Evolutionary conservation across 805 yeast genomes (phyloP).

Genomic region (Metschnikowia lunata): DNA sequence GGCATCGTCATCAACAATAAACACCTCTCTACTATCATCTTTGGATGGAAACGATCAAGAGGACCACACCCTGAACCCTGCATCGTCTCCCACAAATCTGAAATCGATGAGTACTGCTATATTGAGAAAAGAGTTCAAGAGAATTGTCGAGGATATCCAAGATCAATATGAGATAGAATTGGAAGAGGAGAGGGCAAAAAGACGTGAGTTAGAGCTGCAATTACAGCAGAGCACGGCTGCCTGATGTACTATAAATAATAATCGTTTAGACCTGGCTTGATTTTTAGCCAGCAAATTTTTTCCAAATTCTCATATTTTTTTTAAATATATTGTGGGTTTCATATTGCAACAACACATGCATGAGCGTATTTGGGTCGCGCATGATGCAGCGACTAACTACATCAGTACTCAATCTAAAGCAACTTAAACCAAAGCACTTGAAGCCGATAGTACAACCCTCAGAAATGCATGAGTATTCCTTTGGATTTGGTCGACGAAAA

Average conservation of each 20-base stretch:
- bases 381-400: too few relatives aligned
- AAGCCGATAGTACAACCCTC: too few relatives aligned
- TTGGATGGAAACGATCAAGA: slow-evolving; percentile 9
- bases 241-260: not conserved
- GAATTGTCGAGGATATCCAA: slow-evolving; percentile 57
- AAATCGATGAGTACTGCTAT: slow-evolving; percentile 44
- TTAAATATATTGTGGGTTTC: too few relatives aligned
- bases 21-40: slow-evolving; percentile 10
- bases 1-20: not conserved
- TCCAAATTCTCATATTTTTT: too few relatives aligned
- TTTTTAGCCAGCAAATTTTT: too few relatives aligned
- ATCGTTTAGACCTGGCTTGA: too few relatives aligned
- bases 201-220: slow-evolving; percentile 37
- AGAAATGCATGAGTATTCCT: slow-evolving; percentile 12
- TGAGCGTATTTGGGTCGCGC: too few relatives aligned
- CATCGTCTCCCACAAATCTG: slow-evolving; percentile 17
- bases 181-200: slow-evolving; percentile 49
- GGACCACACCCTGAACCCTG: slow-evolving; percentile 17
- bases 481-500: slow-evolving; percentile 5
- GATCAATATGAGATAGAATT: slow-evolving; percentile 57
- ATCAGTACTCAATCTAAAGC: too few relatives aligned
- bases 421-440: too few relatives aligned
- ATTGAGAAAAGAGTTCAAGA: slow-evolving; percentile 64
- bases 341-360: too few relatives aligned
- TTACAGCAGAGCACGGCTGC: not conserved